Evolutionary conservation across 345 rosid genomes (phyloP), one percentile per base, ranked within the genome.

Genomic region (Corchorus olitorius): DNA sequence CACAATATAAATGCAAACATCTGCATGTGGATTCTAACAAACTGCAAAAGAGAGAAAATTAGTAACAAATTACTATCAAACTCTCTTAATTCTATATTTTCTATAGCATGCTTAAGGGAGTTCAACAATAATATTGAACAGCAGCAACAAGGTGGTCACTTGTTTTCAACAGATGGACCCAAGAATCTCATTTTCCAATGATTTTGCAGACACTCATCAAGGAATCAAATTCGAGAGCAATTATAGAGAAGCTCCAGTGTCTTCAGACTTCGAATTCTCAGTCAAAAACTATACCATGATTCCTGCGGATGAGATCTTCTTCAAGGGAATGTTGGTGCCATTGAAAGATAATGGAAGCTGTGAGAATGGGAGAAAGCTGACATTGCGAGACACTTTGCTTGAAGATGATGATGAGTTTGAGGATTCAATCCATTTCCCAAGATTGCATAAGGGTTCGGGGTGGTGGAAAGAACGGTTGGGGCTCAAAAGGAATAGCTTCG

Each of bases 101-200:
- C 43, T 4, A 82, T 81, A 77, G 84, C 83, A 75, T 80, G 84
- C 79, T 70, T 81, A 43, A 80, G 86, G 84, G 81, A 84, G 89
- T 85, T 86, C 77, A 82, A 81, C 72, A 81, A 74, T 66, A 27
- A 27, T 27, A 27, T 27, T 27, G 83, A 87, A 78, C 90, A 87
- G 52, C 75, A 80, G 11, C 22, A 48, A 27, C 35, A 52, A 14
- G 39, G 27, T 72, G 43, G 43, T 39, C 53, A 55, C 64, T 78
- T 67, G 65, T n/a, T 70, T 34, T 75, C 84, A 64, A 77, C 79
- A 19, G 1, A 74, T 88, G 86, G 91, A 92, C 78, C 96, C 97
- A 56, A 92, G 98, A 80, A 94, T 94, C 85, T 94, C 98, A n/a
- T 94, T 94, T 82, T 94, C 98, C 46, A 90, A 78, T 60, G 97